A percentile compares a stretch with the other conserved stretches of the same genome.
phyloP scores from a whole-genome alignment of 2,329 filamentous ascomycete species.

The Colletotrichum sidae region DNA sequence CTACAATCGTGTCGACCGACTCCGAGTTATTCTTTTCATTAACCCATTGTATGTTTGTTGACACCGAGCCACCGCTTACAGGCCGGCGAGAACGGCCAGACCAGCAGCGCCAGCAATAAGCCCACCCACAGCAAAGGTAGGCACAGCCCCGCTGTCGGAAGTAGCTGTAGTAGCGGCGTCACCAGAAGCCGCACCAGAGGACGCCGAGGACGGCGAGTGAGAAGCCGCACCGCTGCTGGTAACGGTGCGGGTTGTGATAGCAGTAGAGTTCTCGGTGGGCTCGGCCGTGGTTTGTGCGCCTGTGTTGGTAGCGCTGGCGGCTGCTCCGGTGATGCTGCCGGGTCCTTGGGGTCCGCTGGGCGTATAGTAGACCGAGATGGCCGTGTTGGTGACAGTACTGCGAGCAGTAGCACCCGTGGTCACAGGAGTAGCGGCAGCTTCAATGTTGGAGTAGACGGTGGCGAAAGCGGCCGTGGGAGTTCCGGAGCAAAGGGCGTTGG shows the following conservation, averaged over 20 bases:
- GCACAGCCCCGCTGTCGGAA: slow-evolving; percentile 41
- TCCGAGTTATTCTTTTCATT: background rate
- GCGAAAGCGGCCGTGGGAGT: slow-evolving; percentile 51
- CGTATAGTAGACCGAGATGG: slow-evolving; percentile 57
- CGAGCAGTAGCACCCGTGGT: slow-evolving; percentile 46
- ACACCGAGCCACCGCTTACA: slow-evolving; percentile 37
- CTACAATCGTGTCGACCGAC: background rate
- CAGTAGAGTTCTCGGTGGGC: background rate
- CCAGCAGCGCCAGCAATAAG: slow-evolving; percentile 44
- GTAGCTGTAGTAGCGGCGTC: slow-evolving; percentile 24
- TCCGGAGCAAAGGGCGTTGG: slow-evolving; percentile 49
- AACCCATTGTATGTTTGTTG: too few relatives aligned
- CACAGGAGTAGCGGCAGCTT: slow-evolving; percentile 42
- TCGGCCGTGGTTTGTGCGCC: slow-evolving; percentile 14
- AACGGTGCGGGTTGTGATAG: background rate
- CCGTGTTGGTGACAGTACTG: slow-evolving; percentile 49
- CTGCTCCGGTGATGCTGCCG: slow-evolving; percentile 55
- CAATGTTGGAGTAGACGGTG: slow-evolving; percentile 47
- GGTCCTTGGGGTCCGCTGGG: slow-evolving; percentile 50
- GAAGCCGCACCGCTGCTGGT: slow-evolving; percentile 3
- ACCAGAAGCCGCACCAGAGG: slow-evolving; percentile 28
- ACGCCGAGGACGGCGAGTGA: background rate
- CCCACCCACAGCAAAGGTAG: slow-evolving; percentile 43
- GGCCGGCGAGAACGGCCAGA: slow-evolving; percentile 43
- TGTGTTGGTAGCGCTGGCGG: slow-evolving; percentile 49